A percentile compares a stretch with the other conserved stretches of the same genome.
These are phyloP conservation scores for Hypomyces rosellus DNA, from an alignment of 2,329 filamentous ascomycete genomes.

Conservation along the genomic window DNA sequence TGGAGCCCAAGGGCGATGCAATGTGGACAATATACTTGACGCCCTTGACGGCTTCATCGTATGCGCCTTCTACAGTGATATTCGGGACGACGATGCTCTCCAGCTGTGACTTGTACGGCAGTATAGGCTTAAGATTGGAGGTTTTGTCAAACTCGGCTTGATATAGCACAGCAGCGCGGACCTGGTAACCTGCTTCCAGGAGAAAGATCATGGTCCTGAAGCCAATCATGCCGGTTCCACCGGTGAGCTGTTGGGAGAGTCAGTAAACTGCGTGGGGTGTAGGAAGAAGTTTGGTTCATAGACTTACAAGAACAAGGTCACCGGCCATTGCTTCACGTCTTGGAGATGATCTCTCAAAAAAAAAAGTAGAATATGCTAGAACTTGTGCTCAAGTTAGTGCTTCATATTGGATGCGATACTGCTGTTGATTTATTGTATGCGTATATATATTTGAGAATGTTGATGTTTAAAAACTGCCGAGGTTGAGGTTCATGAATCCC, in stretches of 20 bases:
- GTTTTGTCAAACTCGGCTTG: slow-evolving; percentile 7
- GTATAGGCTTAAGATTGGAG: slow-evolving; percentile 8
- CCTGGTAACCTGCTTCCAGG: slow-evolving; percentile 19
- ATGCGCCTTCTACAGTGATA: slow-evolving; percentile 29
- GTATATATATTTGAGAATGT: no score
- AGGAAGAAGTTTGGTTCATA: no score
- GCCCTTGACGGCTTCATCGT: slow-evolving; percentile 32
- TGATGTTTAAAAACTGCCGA: no score
- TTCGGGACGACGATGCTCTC: slow-evolving; percentile 26
- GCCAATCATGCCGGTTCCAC: slow-evolving; percentile 23
- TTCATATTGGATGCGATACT: no score
- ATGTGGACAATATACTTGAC: slow-evolving; percentile 29
- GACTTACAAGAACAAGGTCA: no score
- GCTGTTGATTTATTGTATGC: no score
- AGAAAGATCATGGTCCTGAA: slow-evolving; percentile 19
- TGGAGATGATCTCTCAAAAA: no score
- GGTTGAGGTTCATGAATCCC: no score
- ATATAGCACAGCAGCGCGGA: slow-evolving; percentile 23
- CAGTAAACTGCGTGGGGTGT: no score
- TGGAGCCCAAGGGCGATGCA: slow-evolving; percentile 19
- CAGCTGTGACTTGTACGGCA: background rate
- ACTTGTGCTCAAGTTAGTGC: no score
- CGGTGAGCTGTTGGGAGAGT: slow-evolving; percentile 13
- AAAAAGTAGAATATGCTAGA: no score
- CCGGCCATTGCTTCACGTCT: no score